These are phyloP conservation scores for Dalbergia oliveri DNA, from an alignment of 306 rosid species.

Conservation along the genomic window DNA sequence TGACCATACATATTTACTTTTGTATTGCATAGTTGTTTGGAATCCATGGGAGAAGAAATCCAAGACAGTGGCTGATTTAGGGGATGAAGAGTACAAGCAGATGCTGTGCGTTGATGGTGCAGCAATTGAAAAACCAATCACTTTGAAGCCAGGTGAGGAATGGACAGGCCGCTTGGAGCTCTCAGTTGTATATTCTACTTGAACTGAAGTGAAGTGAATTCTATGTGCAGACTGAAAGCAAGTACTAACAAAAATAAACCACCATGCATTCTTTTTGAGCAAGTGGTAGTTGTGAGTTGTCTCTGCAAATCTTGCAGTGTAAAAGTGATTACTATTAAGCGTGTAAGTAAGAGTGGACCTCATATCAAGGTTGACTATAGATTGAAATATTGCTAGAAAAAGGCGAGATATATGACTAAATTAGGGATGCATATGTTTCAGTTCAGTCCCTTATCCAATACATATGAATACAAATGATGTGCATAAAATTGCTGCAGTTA, in stretches of 20 bases:
- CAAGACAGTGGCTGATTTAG: slow-evolving; percentile 69
- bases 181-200: slow-evolving; percentile 61
- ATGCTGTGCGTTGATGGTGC: slow-evolving; percentile 93
- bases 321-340: background rate
- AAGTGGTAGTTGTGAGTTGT: slow-evolving; percentile 35
- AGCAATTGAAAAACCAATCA: slow-evolving; percentile 76
- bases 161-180: slow-evolving; percentile 91
- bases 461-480: background rate
- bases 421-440: slow-evolving; percentile 12
- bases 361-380: background rate
- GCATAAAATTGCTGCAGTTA: slow-evolving; percentile 11
- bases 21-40: slow-evolving; percentile 77
- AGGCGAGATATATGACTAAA: background rate
- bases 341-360: slow-evolving; percentile 36
- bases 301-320: slow-evolving; percentile 37
- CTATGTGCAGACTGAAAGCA: slow-evolving; percentile 10
- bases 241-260: slow-evolving; percentile 36
- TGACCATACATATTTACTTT: slow-evolving; percentile 24
- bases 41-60: slow-evolving; percentile 92
- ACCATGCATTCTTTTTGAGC: slow-evolving; percentile 41
- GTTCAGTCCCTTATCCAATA: background rate
- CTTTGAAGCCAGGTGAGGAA: slow-evolving; percentile 84
- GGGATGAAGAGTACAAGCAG: slow-evolving; percentile 89
- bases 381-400: background rate
- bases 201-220: slow-evolving; percentile 38